A percentile compares a stretch with the other conserved stretches of the same genome.
phyloP scores from a whole-genome alignment of 75 land plant species.

The Selaginella tamariscina region DNA sequence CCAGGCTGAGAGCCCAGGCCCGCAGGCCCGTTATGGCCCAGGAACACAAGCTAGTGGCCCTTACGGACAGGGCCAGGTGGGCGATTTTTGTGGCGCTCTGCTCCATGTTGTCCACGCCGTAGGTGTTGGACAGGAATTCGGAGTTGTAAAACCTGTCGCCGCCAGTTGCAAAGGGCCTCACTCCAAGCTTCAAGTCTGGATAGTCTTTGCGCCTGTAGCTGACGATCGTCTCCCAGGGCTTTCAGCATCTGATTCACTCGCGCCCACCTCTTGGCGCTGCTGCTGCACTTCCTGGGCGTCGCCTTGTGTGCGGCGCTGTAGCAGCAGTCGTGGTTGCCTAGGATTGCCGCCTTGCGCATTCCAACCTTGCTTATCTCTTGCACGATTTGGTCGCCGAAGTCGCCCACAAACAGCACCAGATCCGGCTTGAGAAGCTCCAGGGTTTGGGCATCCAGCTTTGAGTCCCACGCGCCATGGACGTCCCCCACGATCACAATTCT shows the following conservation, averaged over 20 bases:
- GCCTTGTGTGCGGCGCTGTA: not conserved
- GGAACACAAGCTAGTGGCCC: slow-evolving; percentile 5
- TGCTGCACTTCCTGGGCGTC: slow-evolving; percentile 6
- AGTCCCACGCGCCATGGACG: slow-evolving; percentile 10
- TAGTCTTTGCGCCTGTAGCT: slow-evolving; percentile 3
- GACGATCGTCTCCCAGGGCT: slow-evolving; percentile 11
- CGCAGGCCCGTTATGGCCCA: slow-evolving; percentile 9
- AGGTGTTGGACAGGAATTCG: not conserved
- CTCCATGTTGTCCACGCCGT: slow-evolving; percentile 8
- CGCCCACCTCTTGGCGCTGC: not conserved
- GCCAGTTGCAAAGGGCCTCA: slow-evolving; percentile 8
- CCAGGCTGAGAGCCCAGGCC: slow-evolving; percentile 10
- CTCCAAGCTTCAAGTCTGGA: slow-evolving; percentile 8
- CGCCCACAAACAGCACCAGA: slow-evolving; percentile 9
- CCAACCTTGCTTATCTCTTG: slow-evolving; percentile 5
- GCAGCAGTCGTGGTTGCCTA: slow-evolving; percentile 11
- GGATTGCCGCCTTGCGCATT: slow-evolving; percentile 11
- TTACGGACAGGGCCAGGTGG: not conserved
- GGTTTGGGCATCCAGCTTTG: not conserved
- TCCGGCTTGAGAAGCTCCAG: slow-evolving; percentile 9
- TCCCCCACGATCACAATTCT: slow-evolving; percentile 8
- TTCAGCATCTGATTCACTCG: not conserved
- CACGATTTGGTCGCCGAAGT: not conserved
- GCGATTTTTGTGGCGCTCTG: slow-evolving; percentile 8
- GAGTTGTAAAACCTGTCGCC: slow-evolving; percentile 1